Percentiles rank a stretch among this genome's conserved stretches.
These are phyloP conservation scores for Barnettozyma sp. DNA, from an alignment of 805 yeast species.

Conservation along the genomic window DNA sequence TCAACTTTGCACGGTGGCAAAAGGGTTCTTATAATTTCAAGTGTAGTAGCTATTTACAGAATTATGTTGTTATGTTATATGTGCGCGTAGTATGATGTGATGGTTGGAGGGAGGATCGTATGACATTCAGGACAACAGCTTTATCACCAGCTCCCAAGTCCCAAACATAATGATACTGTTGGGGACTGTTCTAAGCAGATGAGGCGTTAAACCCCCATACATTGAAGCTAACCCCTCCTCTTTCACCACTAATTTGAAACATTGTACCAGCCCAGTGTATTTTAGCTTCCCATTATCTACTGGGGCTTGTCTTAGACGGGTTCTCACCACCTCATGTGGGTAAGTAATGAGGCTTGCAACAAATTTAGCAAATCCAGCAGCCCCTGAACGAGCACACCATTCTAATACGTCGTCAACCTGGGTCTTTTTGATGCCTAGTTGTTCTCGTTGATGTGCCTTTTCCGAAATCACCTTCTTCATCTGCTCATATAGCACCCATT, in stretches of 20 bases:
- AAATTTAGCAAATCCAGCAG: constrained; percentile 95
- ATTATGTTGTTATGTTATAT: too few relatives aligned
- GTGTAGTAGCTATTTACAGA: neutral
- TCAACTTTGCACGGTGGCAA: too few relatives aligned
- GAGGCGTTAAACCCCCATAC: constrained; percentile 98
- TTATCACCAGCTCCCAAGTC: constrained; percentile 87
- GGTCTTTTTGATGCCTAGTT: constrained; percentile 28
- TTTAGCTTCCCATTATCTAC: constrained; percentile 70
- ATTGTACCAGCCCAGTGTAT: constrained; percentile 83
- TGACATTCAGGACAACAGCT: constrained; percentile 36
- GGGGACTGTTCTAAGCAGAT: constrained; percentile 92
- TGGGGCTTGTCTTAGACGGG: constrained; percentile 94
- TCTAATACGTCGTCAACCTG: constrained; percentile 62
- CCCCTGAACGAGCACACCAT: constrained; percentile 95
- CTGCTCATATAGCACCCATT: constrained; percentile 95
- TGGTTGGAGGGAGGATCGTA: too few relatives aligned
- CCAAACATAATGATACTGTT: constrained; percentile 98
- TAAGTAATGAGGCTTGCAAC: constrained; percentile 88
- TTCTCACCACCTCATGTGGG: constrained; percentile 96
- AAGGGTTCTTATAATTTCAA: too few relatives aligned
- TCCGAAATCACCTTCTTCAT: constrained; percentile 67
- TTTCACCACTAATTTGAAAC: constrained; percentile 75
- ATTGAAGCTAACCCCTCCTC: constrained; percentile 91
- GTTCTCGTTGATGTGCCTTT: constrained; percentile 37
- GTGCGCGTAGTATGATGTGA: too few relatives aligned